Conservation (phyloP, 2,329 filamentous ascomycete genomes). For the Magnaporthales sp. region DNA sequence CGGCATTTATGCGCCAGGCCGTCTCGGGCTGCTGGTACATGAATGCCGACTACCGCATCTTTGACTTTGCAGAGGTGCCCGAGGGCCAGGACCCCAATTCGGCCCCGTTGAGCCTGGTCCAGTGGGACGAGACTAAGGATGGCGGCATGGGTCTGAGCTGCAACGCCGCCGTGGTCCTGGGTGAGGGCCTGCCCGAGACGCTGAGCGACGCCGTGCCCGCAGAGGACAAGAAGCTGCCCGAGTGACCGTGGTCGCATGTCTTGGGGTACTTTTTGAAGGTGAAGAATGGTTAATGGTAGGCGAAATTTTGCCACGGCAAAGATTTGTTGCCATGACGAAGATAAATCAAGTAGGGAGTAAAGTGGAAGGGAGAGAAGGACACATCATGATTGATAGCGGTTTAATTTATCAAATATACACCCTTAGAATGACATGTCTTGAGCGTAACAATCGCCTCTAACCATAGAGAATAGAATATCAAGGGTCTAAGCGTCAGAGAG, state of each 20-base stretch:
- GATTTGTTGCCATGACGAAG: too few species aligned
- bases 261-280: too few species aligned
- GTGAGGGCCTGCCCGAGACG: background rate
- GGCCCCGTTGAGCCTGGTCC: background rate
- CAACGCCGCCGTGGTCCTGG: background rate
- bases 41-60: slow-evolving; percentile 58
- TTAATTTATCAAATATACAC: background rate
- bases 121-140: slow-evolving; percentile 1
- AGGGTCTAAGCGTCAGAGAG: slow-evolving; percentile 5
- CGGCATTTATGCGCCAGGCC: slow-evolving; percentile 51
- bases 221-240: background rate
- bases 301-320: too few species aligned
- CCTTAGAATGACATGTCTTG: background rate
- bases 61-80: slow-evolving; percentile 35
- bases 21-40: slow-evolving; percentile 47
- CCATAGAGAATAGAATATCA: background rate
- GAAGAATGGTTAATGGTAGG: too few species aligned
- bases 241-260: background rate
- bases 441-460: slow-evolving; percentile 6
- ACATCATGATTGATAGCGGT: background rate
- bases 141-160: slow-evolving; percentile 1
- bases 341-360: too few species aligned
- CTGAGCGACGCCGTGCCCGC: slow-evolving; percentile 1
- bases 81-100: slow-evolving; percentile 17
- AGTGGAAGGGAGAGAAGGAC: too few species aligned